A percentile compares a stretch with the other conserved stretches of the same genome.
Evolutionary conservation across 2,329 filamentous ascomycete genomes (phyloP).

Genomic region (Cercospora sp.): DNA sequence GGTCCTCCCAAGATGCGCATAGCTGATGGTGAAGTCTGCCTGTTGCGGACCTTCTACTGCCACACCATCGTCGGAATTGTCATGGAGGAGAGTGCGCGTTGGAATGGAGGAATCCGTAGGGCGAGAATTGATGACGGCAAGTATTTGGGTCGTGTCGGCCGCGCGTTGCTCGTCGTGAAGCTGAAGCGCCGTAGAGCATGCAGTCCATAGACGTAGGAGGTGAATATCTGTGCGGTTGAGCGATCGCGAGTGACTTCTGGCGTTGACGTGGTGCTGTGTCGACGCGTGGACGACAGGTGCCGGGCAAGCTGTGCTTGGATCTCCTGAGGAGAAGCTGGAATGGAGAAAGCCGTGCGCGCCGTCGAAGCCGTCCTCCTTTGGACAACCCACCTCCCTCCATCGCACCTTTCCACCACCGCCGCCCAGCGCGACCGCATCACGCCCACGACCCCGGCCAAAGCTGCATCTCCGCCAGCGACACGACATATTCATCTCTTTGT

Average conservation of each 20-base stretch:
- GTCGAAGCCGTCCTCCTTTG: constrained; percentile 6
- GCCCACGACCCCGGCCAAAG: constrained; percentile 13
- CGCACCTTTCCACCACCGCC: constrained; percentile 8
- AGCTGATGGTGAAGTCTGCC: background rate
- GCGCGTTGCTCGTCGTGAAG: background rate
- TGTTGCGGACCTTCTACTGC: background rate
- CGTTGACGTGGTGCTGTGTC: background rate
- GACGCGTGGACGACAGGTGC: background rate
- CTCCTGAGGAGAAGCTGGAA: constrained; percentile 1
- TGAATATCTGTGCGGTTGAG: background rate
- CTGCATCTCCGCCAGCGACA: constrained; percentile 9
- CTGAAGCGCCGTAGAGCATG: background rate
- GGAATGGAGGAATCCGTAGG: background rate
- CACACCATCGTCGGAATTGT: background rate
- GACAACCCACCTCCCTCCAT: constrained; percentile 1
- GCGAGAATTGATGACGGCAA: background rate
- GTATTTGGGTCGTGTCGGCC: background rate
- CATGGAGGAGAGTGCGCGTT: background rate
- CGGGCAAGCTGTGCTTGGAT: background rate
- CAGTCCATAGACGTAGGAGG: background rate
- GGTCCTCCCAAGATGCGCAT: background rate
- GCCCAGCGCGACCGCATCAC: constrained; percentile 9
- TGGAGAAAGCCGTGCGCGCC: background rate
- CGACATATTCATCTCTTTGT: constrained; percentile 8
- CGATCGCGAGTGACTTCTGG: background rate